Percentiles rank a stretch among this genome's conserved stretches.
phyloP scores from a whole-genome alignment of 2,329 filamentous ascomycete species.

The Endothia cerciana region DNA sequence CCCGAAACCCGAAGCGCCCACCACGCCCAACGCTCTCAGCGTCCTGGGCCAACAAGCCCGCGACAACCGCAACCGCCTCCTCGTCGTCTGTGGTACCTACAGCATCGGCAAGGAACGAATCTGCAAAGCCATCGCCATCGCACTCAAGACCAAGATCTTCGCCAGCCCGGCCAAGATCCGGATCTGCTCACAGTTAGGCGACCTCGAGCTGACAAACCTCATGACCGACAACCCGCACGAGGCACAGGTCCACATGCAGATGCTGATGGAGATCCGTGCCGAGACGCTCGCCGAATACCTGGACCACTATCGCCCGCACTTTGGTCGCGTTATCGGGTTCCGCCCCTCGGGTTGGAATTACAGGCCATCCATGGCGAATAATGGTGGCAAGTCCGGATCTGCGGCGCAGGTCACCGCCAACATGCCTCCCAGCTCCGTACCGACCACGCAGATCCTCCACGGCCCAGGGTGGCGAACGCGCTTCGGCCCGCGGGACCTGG shows the following conservation, averaged over 20 bases:
- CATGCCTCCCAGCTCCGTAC: constrained; percentile 52
- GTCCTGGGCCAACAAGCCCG: constrained; percentile 30
- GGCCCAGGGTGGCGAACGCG: constrained; percentile 73
- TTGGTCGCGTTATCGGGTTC: constrained; percentile 86
- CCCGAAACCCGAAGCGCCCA: constrained; percentile 16
- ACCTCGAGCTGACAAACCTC: constrained; percentile 75
- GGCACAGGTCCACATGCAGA: constrained; percentile 98
- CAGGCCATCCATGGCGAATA: constrained; percentile 67
- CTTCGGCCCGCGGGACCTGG: constrained; percentile 73
- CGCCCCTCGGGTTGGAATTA: constrained; percentile 95
- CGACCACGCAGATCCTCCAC: constrained; percentile 57
- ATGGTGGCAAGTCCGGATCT: constrained; percentile 32
- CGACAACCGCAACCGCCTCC: constrained; percentile 63
- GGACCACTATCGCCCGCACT: constrained; percentile 76
- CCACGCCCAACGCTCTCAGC: constrained; percentile 33
- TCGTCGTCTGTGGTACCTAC: constrained; percentile 95
- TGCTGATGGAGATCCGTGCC: constrained; percentile 88
- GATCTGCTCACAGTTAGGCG: constrained; percentile 83
- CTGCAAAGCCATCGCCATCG: constrained; percentile 87
- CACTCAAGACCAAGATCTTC: constrained; percentile 86
- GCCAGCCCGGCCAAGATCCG: constrained; percentile 81
- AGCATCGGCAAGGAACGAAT: constrained; percentile 98
- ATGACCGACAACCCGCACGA: constrained; percentile 80
- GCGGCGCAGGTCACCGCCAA: constrained; percentile 59
- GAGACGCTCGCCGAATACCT: constrained; percentile 93